A percentile compares a stretch with the other conserved stretches of the same genome.
Evolutionary conservation across 2,329 filamentous ascomycete species (phyloP).

Genomic region (Botrytis aclada): DNA sequence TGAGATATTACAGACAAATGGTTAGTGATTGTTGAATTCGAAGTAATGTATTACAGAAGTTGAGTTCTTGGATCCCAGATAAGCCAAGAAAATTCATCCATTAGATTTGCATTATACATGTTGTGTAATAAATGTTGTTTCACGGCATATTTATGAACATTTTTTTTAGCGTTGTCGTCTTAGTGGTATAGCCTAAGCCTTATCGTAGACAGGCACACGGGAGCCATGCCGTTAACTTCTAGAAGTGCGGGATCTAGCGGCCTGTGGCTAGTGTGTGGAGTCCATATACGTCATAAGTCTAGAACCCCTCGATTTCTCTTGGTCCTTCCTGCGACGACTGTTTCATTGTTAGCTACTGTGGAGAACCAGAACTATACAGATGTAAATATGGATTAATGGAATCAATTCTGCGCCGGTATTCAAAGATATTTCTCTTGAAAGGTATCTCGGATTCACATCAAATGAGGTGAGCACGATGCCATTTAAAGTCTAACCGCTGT

Average conservation of each 20-base stretch:
- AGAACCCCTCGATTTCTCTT: background rate
- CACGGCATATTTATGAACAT: background rate
- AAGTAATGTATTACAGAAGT: background rate
- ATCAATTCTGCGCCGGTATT: no score
- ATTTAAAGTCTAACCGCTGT: background rate
- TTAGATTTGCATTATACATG: background rate
- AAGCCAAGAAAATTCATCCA: background rate
- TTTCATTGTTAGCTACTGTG: background rate
- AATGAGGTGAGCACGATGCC: background rate
- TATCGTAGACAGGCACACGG: background rate
- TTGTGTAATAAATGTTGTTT: background rate
- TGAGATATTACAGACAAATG: background rate
- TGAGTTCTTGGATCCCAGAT: background rate
- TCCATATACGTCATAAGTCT: background rate
- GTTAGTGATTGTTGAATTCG: background rate
- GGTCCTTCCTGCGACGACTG: background rate
- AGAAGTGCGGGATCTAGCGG: background rate
- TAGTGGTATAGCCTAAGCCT: background rate
- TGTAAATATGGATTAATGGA: background rate
- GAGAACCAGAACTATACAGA: background rate
- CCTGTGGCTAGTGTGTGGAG: background rate
- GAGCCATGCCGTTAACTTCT: background rate
- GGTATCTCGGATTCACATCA: background rate
- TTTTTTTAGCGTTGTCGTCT: background rate
- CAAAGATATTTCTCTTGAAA: background rate